Evolutionary conservation across 768 basidiomycete genomes (phyloP).

Genomic region (Tephrocybe sp.): DNA sequence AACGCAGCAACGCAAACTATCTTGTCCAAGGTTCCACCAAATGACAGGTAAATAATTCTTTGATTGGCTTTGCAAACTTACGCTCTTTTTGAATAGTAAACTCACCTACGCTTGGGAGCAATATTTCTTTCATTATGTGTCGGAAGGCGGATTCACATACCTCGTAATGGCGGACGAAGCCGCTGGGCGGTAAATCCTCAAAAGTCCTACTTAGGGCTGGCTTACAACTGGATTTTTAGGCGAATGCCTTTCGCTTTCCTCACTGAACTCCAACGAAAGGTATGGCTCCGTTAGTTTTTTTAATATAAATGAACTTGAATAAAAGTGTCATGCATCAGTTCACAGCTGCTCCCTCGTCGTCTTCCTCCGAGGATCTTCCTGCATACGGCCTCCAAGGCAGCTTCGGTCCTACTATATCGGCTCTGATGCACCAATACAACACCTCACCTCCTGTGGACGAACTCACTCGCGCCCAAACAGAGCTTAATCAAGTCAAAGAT

Average conservation of each 20-base stretch:
- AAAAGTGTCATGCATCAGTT: slow-evolving; percentile 46
- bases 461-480: slow-evolving; percentile 83
- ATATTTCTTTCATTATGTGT: slow-evolving; percentile 92
- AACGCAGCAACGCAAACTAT: slow-evolving; percentile 78
- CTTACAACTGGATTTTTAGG: slow-evolving; percentile 32
- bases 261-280: slow-evolving; percentile 79
- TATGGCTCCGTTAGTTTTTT: too few relatives aligned
- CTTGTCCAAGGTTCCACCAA: slow-evolving; percentile 92
- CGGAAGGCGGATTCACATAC: slow-evolving; percentile 82
- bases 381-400: slow-evolving; percentile 68
- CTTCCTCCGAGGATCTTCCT: slow-evolving; percentile 52
- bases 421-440: slow-evolving; percentile 85
- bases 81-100: slow-evolving; percentile 46
- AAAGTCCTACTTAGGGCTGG: background rate
- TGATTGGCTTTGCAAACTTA: background rate
- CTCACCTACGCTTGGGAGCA: slow-evolving; percentile 89
- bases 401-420: slow-evolving; percentile 66
- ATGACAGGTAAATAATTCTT: slow-evolving; percentile 49
- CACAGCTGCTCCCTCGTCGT: slow-evolving; percentile 59
- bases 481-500: slow-evolving; percentile 88
- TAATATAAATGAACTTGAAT: too few relatives aligned
- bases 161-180: slow-evolving; percentile 95
- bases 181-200: slow-evolving; percentile 67
- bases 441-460: slow-evolving; percentile 87
- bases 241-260: slow-evolving; percentile 95